Conservation (phyloP, 2,329 filamentous ascomycete species). For the Fusarium protoensiforme region DNA sequence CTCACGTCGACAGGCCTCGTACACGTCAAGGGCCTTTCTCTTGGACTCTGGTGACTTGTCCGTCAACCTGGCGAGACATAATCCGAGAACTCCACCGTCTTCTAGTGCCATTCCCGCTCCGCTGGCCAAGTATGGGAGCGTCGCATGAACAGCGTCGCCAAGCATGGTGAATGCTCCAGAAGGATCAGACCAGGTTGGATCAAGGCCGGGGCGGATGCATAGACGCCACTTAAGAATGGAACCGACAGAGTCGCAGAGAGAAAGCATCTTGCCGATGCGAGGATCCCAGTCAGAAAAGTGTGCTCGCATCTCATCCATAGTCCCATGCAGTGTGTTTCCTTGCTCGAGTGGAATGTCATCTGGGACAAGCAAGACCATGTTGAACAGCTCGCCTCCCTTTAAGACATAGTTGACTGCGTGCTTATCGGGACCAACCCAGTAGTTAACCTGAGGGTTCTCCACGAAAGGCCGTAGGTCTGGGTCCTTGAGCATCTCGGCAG, state of each 20-base stretch:
- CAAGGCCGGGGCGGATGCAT: conserved; percentile 64
- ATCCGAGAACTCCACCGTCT: conserved; percentile 67
- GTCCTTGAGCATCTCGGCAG: conserved; percentile 57
- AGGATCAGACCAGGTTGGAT: conserved; percentile 64
- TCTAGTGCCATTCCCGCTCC: conserved; percentile 71
- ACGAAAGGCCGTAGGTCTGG: conserved; percentile 58
- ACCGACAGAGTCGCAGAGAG: conserved; percentile 64
- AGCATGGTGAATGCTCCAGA: conserved; percentile 68
- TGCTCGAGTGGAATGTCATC: conserved; percentile 53
- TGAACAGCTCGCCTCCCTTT: conserved; percentile 55
- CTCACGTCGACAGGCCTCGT: conserved; percentile 67
- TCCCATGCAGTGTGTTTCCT: conserved; percentile 18
- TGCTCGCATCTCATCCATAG: conserved; percentile 57
- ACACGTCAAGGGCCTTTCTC: conserved; percentile 54
- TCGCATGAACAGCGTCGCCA: conserved; percentile 73
- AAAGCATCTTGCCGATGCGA: conserved; percentile 64
- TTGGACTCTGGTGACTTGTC: conserved; percentile 51
- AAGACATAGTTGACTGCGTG: conserved; percentile 63
- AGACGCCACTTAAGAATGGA: conserved; percentile 66
- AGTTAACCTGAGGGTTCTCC: conserved; percentile 59
- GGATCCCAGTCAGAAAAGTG: conserved; percentile 69
- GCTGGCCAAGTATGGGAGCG: conserved; percentile 68
- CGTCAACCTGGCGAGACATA: conserved; percentile 61
- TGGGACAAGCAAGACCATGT: conserved; percentile 58
- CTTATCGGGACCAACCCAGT: conserved; percentile 63